Evolutionary conservation across 768 basidiomycete species (phyloP).

Genomic region (Rhizopogon salebrosus): DNA sequence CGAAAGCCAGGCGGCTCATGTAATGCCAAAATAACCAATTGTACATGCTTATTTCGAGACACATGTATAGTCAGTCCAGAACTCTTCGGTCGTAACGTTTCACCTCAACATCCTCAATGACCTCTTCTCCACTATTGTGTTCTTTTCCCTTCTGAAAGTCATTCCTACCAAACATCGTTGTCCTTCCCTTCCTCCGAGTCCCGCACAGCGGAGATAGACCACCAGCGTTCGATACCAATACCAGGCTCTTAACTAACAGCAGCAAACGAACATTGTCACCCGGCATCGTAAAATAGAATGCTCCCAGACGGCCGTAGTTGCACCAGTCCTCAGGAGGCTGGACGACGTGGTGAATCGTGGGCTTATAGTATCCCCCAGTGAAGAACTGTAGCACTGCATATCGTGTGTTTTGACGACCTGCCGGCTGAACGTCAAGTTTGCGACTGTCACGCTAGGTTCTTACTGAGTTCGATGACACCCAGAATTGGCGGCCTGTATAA

Average conservation of each 20-base stretch:
- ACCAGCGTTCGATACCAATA: slow-evolving; percentile 31
- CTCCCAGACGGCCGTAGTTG: slow-evolving; percentile 36
- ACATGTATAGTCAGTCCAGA: neutral
- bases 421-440: neutral
- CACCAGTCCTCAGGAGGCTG: slow-evolving; percentile 46
- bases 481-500: slow-evolving; percentile 43
- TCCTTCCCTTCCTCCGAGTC: slow-evolving; percentile 35
- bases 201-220: slow-evolving; percentile 36
- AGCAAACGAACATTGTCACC: slow-evolving; percentile 40
- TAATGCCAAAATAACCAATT: too few species aligned
- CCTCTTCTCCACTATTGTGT: slow-evolving; percentile 40
- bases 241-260: slow-evolving; percentile 37
- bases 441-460: neutral
- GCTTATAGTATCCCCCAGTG: too few species aligned
- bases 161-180: slow-evolving; percentile 37
- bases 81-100: slow-evolving; percentile 40
- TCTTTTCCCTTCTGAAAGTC: slow-evolving; percentile 27
- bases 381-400: slow-evolving; percentile 42
- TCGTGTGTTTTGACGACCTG: slow-evolving; percentile 45
- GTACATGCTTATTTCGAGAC: neutral
- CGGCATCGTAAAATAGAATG: slow-evolving; percentile 40
- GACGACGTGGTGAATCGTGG: slow-evolving; percentile 44
- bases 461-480: slow-evolving; percentile 27
- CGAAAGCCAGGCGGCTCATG: too few species aligned
- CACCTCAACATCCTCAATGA: slow-evolving; percentile 40